Evolutionary conservation across 345 rosid species (phyloP).

Genomic region (Gossypium ekmanianum): DNA sequence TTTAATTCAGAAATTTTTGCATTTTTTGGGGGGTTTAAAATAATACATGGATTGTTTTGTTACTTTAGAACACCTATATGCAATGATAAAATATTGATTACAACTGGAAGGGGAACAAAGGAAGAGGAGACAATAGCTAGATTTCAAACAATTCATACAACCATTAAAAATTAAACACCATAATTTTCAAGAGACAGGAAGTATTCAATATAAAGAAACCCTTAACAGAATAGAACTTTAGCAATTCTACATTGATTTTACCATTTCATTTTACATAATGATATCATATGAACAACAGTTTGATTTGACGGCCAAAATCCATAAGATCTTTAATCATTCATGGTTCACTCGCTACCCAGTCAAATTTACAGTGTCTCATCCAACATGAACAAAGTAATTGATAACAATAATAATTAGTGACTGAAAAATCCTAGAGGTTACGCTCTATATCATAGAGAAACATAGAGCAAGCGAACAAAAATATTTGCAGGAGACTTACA

Average conservation of each 20-base stretch:
- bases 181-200: neutral
- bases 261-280: neutral
- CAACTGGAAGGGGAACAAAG: neutral
- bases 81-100: neutral
- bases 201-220: neutral
- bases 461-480: constrained; percentile 1
- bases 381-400: constrained; percentile 1
- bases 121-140: neutral
- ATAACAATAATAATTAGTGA: neutral
- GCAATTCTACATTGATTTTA: neutral
- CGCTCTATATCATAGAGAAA: neutral
- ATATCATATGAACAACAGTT: neutral
- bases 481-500: constrained; percentile 46
- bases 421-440: neutral
- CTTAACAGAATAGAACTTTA: neutral
- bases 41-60: neutral
- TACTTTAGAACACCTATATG: neutral
- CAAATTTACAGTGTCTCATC: neutral
- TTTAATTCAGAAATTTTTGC: neutral
- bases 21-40: neutral
- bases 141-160: neutral
- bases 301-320: neutral
- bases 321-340: neutral
- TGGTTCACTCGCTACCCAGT: neutral
- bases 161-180: neutral